Conservation (phyloP, 2,329 filamentous ascomycete genomes). For the Pseudogymnoascus sp. region DNA sequence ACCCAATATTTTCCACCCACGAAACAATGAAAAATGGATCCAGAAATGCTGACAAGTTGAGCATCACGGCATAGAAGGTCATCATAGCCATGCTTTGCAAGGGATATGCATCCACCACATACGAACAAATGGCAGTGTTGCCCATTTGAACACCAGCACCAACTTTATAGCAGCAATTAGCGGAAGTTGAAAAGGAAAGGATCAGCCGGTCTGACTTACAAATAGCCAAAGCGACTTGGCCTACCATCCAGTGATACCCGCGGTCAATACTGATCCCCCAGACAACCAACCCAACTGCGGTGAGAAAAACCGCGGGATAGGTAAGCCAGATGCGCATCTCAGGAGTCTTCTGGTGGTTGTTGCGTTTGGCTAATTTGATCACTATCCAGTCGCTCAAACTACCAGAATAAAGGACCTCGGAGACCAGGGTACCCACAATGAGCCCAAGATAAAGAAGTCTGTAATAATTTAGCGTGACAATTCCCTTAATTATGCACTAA, state of each 20-base stretch:
- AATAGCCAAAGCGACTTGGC: constrained; percentile 47
- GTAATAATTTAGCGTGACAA: constrained; percentile 25
- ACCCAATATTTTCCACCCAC: constrained; percentile 22
- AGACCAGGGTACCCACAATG: constrained; percentile 44
- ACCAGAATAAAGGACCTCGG: constrained; percentile 41
- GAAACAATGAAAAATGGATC: constrained; percentile 26
- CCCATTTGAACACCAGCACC: constrained; percentile 49
- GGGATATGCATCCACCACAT: constrained; percentile 49
- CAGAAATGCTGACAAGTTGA: constrained; percentile 32
- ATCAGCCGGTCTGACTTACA: constrained; percentile 33
- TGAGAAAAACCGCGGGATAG: constrained; percentile 44
- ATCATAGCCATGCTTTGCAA: constrained; percentile 46
- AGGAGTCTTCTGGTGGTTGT: constrained; percentile 31
- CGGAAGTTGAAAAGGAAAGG: background rate
- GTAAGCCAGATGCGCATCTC: constrained; percentile 38
- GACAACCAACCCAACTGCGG: constrained; percentile 42
- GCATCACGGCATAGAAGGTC: constrained; percentile 46
- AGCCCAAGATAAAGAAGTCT: constrained; percentile 43
- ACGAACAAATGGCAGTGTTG: constrained; percentile 44
- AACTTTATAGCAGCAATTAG: constrained; percentile 29
- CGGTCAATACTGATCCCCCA: constrained; percentile 49
- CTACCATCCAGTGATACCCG: constrained; percentile 48
- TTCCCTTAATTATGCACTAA: background rate
- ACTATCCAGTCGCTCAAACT: constrained; percentile 29
- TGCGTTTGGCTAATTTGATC: constrained; percentile 29